Evolutionary conservation across 805 yeast species (phyloP).

Genomic region (Lipomyces chichibuensis): DNA sequence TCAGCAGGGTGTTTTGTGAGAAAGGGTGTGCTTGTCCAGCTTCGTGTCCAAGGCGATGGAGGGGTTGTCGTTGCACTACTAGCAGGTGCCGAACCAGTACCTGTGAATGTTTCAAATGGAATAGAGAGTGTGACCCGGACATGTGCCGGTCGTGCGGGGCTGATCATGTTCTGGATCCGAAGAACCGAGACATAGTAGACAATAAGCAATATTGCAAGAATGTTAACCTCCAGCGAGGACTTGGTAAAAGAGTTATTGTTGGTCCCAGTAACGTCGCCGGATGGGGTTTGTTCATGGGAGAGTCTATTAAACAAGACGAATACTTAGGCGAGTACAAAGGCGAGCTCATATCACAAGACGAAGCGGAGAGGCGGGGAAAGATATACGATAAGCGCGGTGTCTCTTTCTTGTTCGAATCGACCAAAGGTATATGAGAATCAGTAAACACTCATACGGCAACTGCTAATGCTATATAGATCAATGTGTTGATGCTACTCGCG

Average conservation of each 20-base stretch:
- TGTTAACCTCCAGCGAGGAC: conserved; percentile 28
- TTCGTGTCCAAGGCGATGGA: conserved; percentile 29
- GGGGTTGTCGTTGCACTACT: conserved; percentile 32
- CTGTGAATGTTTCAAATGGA: conserved; percentile 35
- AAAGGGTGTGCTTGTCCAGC: conserved; percentile 29
- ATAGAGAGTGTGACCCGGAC: conserved; percentile 35
- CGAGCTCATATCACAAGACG: conserved; percentile 33
- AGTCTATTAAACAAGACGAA: conserved; percentile 31
- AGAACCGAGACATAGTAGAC: conserved; percentile 28
- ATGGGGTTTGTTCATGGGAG: conserved; percentile 34
- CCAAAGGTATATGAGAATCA: conserved; percentile 20
- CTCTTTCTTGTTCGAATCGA: conserved; percentile 30
- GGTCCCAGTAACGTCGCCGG: conserved; percentile 31
- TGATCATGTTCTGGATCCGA: conserved; percentile 31
- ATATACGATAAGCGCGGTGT: conserved; percentile 34
- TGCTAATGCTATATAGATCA: conserved; percentile 18
- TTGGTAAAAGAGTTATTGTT: conserved; percentile 27
- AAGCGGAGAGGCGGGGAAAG: conserved; percentile 34
- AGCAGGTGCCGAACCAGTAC: conserved; percentile 30
- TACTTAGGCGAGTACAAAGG: conserved; percentile 33
- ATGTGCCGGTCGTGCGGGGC: conserved; percentile 33
- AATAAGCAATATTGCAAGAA: conserved; percentile 27
- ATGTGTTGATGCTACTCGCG: conserved; percentile 33
- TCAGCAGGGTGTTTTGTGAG: conserved; percentile 28
- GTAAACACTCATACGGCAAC: neutral